Percentiles rank a stretch among this genome's conserved stretches.
Conservation (phyloP, 768 basidiomycete species). For the Kondoa subrosea region DNA sequence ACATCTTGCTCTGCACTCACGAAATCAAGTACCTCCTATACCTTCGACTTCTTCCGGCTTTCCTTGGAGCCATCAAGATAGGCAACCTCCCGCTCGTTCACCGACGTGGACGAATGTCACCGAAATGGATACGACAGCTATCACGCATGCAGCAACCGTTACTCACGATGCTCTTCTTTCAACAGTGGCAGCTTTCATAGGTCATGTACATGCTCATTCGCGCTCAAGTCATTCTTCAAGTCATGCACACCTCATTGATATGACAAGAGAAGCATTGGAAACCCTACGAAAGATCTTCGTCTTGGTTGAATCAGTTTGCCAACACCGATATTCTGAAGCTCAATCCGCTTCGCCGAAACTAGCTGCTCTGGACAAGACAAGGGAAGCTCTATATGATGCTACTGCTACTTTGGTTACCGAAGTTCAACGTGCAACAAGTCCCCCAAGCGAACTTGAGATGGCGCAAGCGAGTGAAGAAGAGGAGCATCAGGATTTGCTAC, state of each 20-base stretch:
- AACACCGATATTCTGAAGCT: slow-evolving; percentile 48
- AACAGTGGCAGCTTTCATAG: slow-evolving; percentile 91
- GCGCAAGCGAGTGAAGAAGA: slow-evolving; percentile 45
- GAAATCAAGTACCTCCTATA: too few relatives aligned
- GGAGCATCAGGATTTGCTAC: slow-evolving; percentile 53
- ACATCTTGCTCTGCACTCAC: neutral
- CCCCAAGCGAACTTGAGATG: slow-evolving; percentile 5
- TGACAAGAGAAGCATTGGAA: slow-evolving; percentile 86
- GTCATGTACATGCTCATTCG: slow-evolving; percentile 85
- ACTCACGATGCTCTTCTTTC: slow-evolving; percentile 79
- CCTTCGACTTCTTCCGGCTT: neutral
- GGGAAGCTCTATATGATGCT: slow-evolving; percentile 65
- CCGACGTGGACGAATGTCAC: neutral
- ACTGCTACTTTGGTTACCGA: slow-evolving; percentile 76
- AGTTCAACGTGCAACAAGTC: slow-evolving; percentile 54
- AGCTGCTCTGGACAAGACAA: slow-evolving; percentile 49
- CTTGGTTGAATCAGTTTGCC: slow-evolving; percentile 74
- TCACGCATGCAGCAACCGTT: slow-evolving; percentile 31
- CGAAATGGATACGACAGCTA: neutral
- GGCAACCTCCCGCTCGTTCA: neutral
- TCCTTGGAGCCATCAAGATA: neutral
- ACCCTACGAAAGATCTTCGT: slow-evolving; percentile 78
- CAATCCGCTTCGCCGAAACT: slow-evolving; percentile 35
- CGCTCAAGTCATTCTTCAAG: slow-evolving; percentile 78
- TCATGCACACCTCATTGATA: slow-evolving; percentile 82